Percentiles rank a stretch among this genome's conserved stretches.
Evolutionary conservation across 441 rosid species (phyloP).

Genomic region (Flueggea neowawraea): DNA sequence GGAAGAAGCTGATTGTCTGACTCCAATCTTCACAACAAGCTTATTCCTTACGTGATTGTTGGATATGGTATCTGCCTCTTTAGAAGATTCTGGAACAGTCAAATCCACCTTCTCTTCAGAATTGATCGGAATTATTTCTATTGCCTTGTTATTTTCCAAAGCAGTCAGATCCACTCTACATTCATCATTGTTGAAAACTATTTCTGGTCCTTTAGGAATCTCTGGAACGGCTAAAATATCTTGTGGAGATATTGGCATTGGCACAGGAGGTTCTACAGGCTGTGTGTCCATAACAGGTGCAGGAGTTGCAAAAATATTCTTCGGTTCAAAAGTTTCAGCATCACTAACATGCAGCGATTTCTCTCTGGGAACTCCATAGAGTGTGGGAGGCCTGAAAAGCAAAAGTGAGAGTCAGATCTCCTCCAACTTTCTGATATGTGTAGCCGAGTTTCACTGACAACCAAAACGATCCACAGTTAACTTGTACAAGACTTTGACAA

Average conservation of each 20-base stretch:
- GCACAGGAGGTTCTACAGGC: conserved; percentile 37
- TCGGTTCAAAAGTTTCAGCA: conserved; percentile 64
- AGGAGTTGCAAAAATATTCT: conserved; percentile 44
- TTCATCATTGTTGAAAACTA: conserved; percentile 6
- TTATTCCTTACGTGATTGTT: conserved; percentile 51
- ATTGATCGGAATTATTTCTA: conserved; percentile 19
- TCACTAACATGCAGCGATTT: conserved; percentile 49
- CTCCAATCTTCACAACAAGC: conserved; percentile 70
- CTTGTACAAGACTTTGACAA: too few relatives aligned
- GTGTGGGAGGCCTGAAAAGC: conserved; percentile 74
- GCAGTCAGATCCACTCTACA: neutral
- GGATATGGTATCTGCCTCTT: conserved; percentile 48
- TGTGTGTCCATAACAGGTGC: conserved; percentile 45
- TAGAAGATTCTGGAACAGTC: conserved; percentile 19
- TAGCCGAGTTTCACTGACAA: too few relatives aligned
- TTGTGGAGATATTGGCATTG: conserved; percentile 23
- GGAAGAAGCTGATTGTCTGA: conserved; percentile 59
- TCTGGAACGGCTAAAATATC: conserved; percentile 36
- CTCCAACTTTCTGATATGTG: too few relatives aligned
- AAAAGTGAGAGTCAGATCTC: neutral
- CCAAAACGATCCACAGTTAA: too few relatives aligned
- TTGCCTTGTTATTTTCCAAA: conserved; percentile 27
- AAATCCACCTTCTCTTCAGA: conserved; percentile 15
- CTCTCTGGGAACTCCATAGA: conserved; percentile 84
- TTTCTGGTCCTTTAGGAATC: conserved; percentile 26